phyloP scores from a whole-genome alignment of 2,329 filamentous ascomycete species.

The Penicillium sp. region DNA sequence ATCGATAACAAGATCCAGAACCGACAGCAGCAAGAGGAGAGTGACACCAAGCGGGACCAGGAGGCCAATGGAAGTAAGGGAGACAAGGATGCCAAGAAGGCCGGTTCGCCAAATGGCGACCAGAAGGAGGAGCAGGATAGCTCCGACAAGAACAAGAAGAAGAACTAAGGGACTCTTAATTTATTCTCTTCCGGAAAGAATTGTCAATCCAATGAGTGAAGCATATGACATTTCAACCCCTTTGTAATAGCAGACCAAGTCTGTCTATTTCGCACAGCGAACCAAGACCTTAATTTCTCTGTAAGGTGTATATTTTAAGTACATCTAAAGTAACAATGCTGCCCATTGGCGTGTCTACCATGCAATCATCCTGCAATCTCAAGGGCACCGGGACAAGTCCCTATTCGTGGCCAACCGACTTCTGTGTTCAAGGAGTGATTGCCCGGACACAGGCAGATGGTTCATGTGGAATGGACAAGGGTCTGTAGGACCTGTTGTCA shows the following conservation, averaged over 20 bases:
- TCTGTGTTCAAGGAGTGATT: background rate
- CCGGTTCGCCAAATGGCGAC: slow-evolving; percentile 51
- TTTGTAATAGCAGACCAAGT: background rate
- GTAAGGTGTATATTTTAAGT: background rate
- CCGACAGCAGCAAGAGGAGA: slow-evolving; percentile 92
- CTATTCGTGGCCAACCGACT: background rate
- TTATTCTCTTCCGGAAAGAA: background rate
- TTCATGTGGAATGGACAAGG: background rate
- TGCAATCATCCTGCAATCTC: background rate
- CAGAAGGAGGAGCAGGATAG: slow-evolving; percentile 54
- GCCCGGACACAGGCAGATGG: background rate
- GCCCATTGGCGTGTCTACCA: background rate
- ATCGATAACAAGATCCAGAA: slow-evolving; percentile 99
- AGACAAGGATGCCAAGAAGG: slow-evolving; percentile 56
- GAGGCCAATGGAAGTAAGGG: slow-evolving; percentile 63
- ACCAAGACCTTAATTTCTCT: background rate
- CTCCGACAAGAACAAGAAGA: slow-evolving; percentile 57
- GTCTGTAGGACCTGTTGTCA: background rate
- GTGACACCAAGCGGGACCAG: slow-evolving; percentile 75
- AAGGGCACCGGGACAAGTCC: background rate
- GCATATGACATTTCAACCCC: slow-evolving; percentile 22
- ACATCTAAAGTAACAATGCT: background rate
- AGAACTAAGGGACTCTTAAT: slow-evolving; percentile 43
- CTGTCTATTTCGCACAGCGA: background rate
- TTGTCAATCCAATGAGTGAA: slow-evolving; percentile 21